Evolutionary conservation across 1,284 basidiomycete genomes (phyloP).

Genomic region (Leucoagaricus sp.): DNA sequence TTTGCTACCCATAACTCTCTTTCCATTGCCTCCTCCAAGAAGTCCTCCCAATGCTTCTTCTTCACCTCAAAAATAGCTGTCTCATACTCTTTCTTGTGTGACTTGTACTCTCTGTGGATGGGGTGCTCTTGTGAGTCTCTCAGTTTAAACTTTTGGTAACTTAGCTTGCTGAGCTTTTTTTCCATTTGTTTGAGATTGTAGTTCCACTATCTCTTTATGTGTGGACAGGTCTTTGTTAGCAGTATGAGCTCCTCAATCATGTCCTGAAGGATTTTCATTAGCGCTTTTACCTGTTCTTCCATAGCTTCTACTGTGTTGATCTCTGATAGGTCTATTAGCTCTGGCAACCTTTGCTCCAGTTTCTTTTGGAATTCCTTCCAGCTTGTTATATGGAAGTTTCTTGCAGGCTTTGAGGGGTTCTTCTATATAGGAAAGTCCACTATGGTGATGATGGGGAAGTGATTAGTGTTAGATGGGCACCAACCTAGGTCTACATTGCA

Average conservation of each 20-base stretch:
- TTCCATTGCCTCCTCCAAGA: slow-evolving; percentile 23
- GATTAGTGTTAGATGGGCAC: background rate
- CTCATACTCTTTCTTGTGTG: slow-evolving; percentile 21
- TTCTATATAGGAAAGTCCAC: background rate
- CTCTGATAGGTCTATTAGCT: background rate
- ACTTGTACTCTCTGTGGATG: slow-evolving; percentile 15
- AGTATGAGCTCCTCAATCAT: background rate
- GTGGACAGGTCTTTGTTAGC: background rate
- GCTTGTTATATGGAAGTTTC: background rate
- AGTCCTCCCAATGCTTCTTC: slow-evolving; percentile 30
- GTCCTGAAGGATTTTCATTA: background rate
- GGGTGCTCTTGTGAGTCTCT: slow-evolving; percentile 22
- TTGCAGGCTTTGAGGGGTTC: no score
- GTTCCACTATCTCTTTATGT: slow-evolving; percentile 7
- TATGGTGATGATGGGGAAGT: slow-evolving; percentile 5
- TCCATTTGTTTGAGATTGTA: background rate
- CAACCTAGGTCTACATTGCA: background rate
- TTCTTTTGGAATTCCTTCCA: background rate
- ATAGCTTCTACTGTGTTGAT: background rate
- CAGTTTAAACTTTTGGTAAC: background rate
- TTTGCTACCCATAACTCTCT: slow-evolving; percentile 29
- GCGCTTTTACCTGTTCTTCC: background rate
- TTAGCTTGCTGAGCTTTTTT: background rate
- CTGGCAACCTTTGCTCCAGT: background rate
- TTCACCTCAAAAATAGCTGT: slow-evolving; percentile 23